Evolutionary conservation across 2,329 filamentous ascomycete species (phyloP).

Genomic region (Pyricularia pennisetigena): DNA sequence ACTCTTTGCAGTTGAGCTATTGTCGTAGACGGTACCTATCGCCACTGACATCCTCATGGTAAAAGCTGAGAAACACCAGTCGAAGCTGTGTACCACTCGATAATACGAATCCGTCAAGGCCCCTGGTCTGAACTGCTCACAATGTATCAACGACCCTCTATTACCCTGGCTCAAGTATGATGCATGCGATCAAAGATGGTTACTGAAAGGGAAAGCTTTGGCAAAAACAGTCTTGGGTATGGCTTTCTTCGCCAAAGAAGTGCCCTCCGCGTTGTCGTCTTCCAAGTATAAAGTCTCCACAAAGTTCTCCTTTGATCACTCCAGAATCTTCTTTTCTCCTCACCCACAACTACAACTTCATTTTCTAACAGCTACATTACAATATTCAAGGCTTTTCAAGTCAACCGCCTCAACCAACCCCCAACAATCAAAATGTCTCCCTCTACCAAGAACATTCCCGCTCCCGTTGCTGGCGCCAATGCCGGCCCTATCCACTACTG

Average conservation of each 20-base stretch:
- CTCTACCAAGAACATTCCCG: constrained; percentile 17
- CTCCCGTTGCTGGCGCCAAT: constrained; percentile 16
- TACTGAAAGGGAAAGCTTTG: neutral
- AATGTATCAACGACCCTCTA: neutral
- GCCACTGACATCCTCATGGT: neutral
- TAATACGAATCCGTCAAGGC: neutral
- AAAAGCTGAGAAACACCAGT: neutral
- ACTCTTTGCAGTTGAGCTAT: neutral
- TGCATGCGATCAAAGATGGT: neutral
- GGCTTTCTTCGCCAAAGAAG: neutral
- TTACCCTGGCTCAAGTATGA: neutral
- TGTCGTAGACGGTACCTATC: neutral
- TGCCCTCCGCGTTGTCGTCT: neutral
- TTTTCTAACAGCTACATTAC: constrained; percentile 1
- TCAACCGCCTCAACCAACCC: constrained; percentile 7
- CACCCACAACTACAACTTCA: constrained; percentile 13
- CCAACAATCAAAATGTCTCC: constrained; percentile 19
- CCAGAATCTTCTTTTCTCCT: constrained; percentile 10
- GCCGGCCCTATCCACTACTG: constrained; percentile 16
- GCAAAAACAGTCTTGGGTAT: neutral
- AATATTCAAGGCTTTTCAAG: neutral
- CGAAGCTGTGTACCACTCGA: neutral
- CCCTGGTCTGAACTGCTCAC: neutral
- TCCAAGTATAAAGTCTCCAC: neutral
- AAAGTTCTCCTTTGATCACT: neutral